phyloP scores from a whole-genome alignment of 352 stramenopile genomes.

The Globisporangium cederbergense region DNA sequence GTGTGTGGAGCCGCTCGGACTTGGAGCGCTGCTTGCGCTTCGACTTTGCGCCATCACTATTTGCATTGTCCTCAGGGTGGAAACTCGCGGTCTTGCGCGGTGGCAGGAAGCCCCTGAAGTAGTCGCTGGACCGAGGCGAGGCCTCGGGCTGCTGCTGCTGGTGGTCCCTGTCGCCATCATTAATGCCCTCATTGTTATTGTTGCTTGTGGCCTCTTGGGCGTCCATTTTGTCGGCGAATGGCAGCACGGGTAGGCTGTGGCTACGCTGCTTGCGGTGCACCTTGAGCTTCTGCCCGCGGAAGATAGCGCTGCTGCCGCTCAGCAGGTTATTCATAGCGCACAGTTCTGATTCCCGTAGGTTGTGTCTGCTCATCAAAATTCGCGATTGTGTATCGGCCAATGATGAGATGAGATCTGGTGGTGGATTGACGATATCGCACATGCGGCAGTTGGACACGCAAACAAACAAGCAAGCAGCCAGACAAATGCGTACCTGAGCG shows the following conservation, averaged over 20 bases:
- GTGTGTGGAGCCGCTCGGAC: slow-evolving; percentile 26
- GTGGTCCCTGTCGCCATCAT: neutral
- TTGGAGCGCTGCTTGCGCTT: slow-evolving; percentile 30
- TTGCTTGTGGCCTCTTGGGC: slow-evolving; percentile 4
- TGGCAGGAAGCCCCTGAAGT: slow-evolving; percentile 6
- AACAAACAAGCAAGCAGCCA: neutral
- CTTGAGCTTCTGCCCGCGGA: slow-evolving; percentile 36
- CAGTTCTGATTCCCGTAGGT: slow-evolving; percentile 47
- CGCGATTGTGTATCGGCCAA: neutral
- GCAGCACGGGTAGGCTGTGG: slow-evolving; percentile 33
- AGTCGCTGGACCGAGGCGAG: slow-evolving; percentile 17
- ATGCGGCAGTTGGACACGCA: neutral
- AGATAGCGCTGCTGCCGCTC: slow-evolving; percentile 27
- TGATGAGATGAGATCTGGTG: neutral
- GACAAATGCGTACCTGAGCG: slow-evolving; percentile 29
- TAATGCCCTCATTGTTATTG: neutral
- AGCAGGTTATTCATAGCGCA: slow-evolving; percentile 52
- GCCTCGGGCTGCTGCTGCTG: slow-evolving; percentile 16
- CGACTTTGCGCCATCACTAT: neutral
- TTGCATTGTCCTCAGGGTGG: slow-evolving; percentile 5
- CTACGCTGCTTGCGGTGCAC: slow-evolving; percentile 44
- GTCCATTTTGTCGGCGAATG: slow-evolving; percentile 16
- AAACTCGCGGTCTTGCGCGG: slow-evolving; percentile 13
- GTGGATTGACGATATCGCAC: neutral
- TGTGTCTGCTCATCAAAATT: slow-evolving; percentile 29